Conservation (phyloP, 1,284 basidiomycete genomes). For the Irpex rosettiformis region DNA sequence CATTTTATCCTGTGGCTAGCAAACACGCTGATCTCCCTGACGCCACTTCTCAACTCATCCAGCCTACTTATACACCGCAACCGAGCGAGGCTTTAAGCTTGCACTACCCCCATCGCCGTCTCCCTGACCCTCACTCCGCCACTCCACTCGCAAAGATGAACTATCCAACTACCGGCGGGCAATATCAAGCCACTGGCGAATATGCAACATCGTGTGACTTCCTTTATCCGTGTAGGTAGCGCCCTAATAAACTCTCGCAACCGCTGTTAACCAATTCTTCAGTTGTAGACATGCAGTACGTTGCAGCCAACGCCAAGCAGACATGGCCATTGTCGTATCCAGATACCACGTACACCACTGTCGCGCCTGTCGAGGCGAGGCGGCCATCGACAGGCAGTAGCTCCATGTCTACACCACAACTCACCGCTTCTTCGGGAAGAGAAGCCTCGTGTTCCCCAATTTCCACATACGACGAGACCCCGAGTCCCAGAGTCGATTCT, state of each 20-base stretch:
- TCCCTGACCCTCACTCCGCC: conserved; percentile 1
- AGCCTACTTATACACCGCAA: not conserved
- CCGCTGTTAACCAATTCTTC: not conserved
- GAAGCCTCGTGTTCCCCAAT: conserved; percentile 11
- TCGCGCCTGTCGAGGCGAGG: not conserved
- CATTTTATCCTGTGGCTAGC: not conserved
- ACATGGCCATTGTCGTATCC: not conserved
- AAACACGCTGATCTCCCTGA: not conserved
- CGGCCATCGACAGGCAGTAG: conserved; percentile 5
- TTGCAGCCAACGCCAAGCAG: not conserved
- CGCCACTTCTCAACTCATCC: not conserved
- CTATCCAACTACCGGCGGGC: conserved; percentile 8
- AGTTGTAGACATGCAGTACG: not conserved
- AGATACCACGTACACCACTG: not conserved
- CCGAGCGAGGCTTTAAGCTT: not conserved
- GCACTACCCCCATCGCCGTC: not conserved
- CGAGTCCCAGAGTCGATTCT: conserved; percentile 1
- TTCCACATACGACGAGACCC: conserved; percentile 7
- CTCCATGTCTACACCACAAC: conserved; percentile 9
- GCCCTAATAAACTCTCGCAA: not conserved
- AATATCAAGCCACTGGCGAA: conserved; percentile 8
- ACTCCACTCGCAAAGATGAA: conserved; percentile 2
- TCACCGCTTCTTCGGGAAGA: conserved; percentile 6
- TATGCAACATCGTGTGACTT: conserved; percentile 1
- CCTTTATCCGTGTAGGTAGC: not conserved